Base-by-base conservation (phyloP, 768 basidiomycete species). In the Chalciporus piperatus region DNA sequence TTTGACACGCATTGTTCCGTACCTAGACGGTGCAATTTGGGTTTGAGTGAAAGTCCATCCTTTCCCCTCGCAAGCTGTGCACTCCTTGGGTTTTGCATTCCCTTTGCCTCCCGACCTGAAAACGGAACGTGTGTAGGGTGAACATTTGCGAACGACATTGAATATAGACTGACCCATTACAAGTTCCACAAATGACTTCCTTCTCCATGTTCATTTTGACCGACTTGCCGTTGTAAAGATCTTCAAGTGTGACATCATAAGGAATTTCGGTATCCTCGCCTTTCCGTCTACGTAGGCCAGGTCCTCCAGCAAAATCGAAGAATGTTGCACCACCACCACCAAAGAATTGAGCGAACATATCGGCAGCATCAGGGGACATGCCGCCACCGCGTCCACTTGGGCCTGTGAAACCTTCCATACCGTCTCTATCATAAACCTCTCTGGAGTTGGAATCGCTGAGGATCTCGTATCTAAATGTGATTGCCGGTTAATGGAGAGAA, bases 201-300 rank as follows among this genome's bases (percentile, higher is more conserved):
- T 91, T 86, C 70, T 96, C 93, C 76, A 97, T 82, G 59, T 83
- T 89, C 75, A 98, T 83, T 65, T 85, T 89, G 50, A 94, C 85
- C 10, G 79, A 80, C 70, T 94, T 95, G 27, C 95, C 96, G 50
- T 87, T 89, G 71, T 92, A 98, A 19, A 95, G 73, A 66, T 98
- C 95, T 70, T 97, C 95, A 27, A 98, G 76, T 5, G 89, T 87
- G 47, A 96, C 89, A 37, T 90, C 79, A 66, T 95, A 88, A 4
- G 84, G 81, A 56, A 92, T 83, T 41, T 85, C 74, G 19, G 85
- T 81, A 65, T 94, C 85, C 59, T 87, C 77, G 14, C 87, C 87
- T 59, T 81, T 84, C 56, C 80, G 72, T 56, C 76, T 72, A 53
- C 74, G 70, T 46, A 69, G 62, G 16, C 74, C 72, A 35, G 70